Percentiles rank a stretch among this genome's conserved stretches.
phyloP scores from a whole-genome alignment of 148 eudicot genomes.

The Camellia lanceoleosa region DNA sequence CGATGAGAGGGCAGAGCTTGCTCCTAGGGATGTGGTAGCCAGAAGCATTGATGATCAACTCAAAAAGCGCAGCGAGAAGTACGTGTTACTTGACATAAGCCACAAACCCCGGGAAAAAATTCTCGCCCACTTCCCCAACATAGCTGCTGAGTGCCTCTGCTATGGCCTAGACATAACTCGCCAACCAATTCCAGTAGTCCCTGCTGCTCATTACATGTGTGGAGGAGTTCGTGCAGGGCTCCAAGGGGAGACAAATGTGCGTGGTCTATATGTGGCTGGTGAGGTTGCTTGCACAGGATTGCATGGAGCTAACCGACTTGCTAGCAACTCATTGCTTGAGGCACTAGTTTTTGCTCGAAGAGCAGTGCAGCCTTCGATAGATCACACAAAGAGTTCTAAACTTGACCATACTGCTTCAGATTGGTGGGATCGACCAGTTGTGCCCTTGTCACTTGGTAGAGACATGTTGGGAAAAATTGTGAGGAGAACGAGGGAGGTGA shows the following conservation, averaged over 20 bases:
- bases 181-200: constrained; percentile 91
- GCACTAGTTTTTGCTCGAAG: constrained; percentile 92
- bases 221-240: constrained; percentile 95
- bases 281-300: constrained; percentile 97
- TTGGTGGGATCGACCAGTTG: constrained; percentile 60
- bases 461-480: constrained; percentile 35
- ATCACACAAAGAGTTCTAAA: constrained; percentile 50
- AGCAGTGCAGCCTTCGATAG: constrained; percentile 80
- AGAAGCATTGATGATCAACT: constrained; percentile 95
- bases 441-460: constrained; percentile 46
- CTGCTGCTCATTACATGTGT: constrained; percentile 99
- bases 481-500: constrained; percentile 53
- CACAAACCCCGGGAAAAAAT: constrained; percentile 74
- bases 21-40: constrained; percentile 88
- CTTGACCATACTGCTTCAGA: constrained; percentile 29
- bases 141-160: constrained; percentile 84
- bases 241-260: constrained; percentile 79
- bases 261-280: constrained; percentile 86
- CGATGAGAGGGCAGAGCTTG: constrained; percentile 82
- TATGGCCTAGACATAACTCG: constrained; percentile 77
- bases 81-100: constrained; percentile 88
- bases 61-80: constrained; percentile 72
- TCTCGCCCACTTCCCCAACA: constrained; percentile 90
- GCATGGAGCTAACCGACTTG: constrained; percentile 93
- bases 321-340: constrained; percentile 93